Conservation (phyloP, 345 rosid species). For the Lepidium didymum region DNA sequence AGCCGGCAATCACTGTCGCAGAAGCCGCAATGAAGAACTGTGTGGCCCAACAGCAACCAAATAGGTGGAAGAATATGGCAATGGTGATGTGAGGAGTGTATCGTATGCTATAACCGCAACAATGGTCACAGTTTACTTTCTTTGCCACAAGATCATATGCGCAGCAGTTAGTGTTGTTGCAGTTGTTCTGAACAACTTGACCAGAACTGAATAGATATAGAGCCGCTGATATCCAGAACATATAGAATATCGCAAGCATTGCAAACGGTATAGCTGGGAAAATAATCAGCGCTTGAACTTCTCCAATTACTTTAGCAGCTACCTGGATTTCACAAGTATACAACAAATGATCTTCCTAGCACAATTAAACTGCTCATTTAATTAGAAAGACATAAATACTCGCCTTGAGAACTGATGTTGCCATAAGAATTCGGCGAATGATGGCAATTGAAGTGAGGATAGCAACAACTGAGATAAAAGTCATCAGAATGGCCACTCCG, state of each 20-base stretch:
- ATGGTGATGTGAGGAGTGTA: slow-evolving; percentile 91
- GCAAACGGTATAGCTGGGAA: slow-evolving; percentile 76
- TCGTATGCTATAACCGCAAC: slow-evolving; percentile 83
- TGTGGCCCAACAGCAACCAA: slow-evolving; percentile 98
- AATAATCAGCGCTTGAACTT: slow-evolving; percentile 88
- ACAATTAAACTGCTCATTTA: neutral
- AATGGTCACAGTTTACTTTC: slow-evolving; percentile 75
- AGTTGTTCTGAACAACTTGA: slow-evolving; percentile 64
- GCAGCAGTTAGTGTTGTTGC: slow-evolving; percentile 71
- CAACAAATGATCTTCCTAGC: neutral
- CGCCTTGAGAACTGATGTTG: slow-evolving; percentile 93
- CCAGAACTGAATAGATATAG: slow-evolving; percentile 94
- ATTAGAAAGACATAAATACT: slow-evolving; percentile 19
- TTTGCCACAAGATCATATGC: slow-evolving; percentile 75
- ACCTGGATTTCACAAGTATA: slow-evolving; percentile 46
- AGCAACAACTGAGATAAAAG: slow-evolving; percentile 64
- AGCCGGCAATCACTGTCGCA: slow-evolving; percentile 82
- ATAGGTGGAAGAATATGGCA: slow-evolving; percentile 84
- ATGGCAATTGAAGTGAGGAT: slow-evolving; percentile 88
- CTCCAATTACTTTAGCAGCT: slow-evolving; percentile 97
- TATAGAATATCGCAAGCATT: slow-evolving; percentile 77
- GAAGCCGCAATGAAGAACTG: slow-evolving; percentile 83
- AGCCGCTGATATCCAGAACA: slow-evolving; percentile 93
- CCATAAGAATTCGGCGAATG: slow-evolving; percentile 89
- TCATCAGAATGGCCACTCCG: slow-evolving; percentile 67